phyloP scores from a whole-genome alignment of 257 asterid genomes.

The Nicotiana sylvestris region DNA sequence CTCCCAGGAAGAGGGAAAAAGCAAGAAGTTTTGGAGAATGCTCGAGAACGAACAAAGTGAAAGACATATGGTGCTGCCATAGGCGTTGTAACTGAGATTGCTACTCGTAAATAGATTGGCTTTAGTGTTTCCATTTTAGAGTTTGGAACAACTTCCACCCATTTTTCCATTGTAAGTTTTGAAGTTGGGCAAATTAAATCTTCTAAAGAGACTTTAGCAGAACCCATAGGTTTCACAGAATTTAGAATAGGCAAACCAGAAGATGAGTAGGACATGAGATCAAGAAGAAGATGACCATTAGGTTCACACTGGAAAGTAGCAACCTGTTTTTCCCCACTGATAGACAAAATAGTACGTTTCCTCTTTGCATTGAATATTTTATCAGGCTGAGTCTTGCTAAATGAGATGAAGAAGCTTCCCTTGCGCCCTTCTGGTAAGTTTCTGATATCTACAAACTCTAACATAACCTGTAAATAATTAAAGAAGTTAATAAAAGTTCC shows the following conservation, averaged over 20 bases:
- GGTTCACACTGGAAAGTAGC: constrained; percentile 88
- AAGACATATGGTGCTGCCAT: constrained; percentile 49
- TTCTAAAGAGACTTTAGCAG: constrained; percentile 51
- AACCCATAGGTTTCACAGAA: constrained; percentile 50
- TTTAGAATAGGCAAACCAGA: constrained; percentile 38
- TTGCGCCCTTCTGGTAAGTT: constrained; percentile 61
- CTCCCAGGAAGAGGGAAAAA: constrained; percentile 55
- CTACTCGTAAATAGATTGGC: constrained; percentile 64
- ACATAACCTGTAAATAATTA: constrained; percentile 59
- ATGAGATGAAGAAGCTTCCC: constrained; percentile 60
- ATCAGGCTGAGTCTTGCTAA: constrained; percentile 75
- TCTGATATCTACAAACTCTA: constrained; percentile 75
- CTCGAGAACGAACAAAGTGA: constrained; percentile 49
- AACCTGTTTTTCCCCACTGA: constrained; percentile 78
- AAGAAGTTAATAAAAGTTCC: not conserved
- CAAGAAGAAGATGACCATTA: constrained; percentile 59
- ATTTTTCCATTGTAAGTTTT: constrained; percentile 66
- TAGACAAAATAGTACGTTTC: constrained; percentile 66
- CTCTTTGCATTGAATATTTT: constrained; percentile 67
- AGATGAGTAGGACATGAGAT: constrained; percentile 44
- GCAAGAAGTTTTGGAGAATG: constrained; percentile 59
- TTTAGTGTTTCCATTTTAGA: constrained; percentile 39
- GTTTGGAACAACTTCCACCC: constrained; percentile 77
- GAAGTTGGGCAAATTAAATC: constrained; percentile 42
- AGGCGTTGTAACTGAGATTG: constrained; percentile 76